A percentile compares a stretch with the other conserved stretches of the same genome.
Conservation (phyloP, 108 stramenopile genomes). For the Conticribra weissflogii region DNA sequence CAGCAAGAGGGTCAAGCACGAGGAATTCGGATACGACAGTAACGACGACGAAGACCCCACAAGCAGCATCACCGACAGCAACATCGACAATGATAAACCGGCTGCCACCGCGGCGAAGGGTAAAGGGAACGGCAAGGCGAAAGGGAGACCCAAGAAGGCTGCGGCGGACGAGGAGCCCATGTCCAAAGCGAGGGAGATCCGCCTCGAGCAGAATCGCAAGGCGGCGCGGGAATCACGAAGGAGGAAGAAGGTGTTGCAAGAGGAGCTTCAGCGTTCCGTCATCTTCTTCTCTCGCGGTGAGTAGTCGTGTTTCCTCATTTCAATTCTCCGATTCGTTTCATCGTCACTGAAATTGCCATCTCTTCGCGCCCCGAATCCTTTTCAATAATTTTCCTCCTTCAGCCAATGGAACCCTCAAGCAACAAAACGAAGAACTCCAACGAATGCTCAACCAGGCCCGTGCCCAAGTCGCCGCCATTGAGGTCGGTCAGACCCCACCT, state of each 20-base stretch:
- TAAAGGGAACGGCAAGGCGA: neutral
- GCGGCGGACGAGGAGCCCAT: slow-evolving; percentile 9
- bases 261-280: slow-evolving; percentile 83
- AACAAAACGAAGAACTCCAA: slow-evolving; percentile 4
- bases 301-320: neutral
- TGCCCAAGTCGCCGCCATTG: neutral
- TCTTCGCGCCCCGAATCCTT: neutral
- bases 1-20: slow-evolving; percentile 1
- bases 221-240: slow-evolving; percentile 82
- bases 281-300: slow-evolving; percentile 73
- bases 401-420: slow-evolving; percentile 33
- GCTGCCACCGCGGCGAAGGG: too few species aligned
- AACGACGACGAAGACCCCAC: neutral
- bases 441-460: slow-evolving; percentile 1
- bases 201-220: slow-evolving; percentile 88
- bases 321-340: neutral
- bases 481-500: too few species aligned
- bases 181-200: slow-evolving; percentile 61
- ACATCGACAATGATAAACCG: neutral
- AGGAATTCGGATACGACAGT: neutral
- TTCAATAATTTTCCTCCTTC: neutral
- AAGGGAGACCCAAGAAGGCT: too few species aligned
- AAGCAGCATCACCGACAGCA: slow-evolving; percentile 8
- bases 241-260: slow-evolving; percentile 86
- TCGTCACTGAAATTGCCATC: neutral